Conservation (phyloP, 2,329 filamentous ascomycete species). For the Purpureocillium takamizusanense region DNA sequence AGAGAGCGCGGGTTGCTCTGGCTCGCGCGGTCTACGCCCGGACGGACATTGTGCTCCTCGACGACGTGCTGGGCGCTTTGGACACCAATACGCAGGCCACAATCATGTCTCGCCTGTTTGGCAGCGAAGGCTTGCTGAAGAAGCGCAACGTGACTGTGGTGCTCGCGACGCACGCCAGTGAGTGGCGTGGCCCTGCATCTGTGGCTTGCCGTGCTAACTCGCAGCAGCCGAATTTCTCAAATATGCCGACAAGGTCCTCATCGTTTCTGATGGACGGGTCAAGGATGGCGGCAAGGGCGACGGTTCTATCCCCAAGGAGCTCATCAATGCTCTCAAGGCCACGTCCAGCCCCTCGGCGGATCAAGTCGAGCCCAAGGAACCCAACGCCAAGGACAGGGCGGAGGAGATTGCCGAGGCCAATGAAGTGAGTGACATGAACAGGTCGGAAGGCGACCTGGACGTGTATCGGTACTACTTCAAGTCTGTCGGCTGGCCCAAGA, state of each 20-base stretch:
- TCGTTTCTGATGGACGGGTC: constrained; percentile 3
- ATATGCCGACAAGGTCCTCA: constrained; percentile 6
- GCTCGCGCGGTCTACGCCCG: constrained; percentile 85
- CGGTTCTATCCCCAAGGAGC: neutral
- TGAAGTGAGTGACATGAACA: constrained; percentile 4
- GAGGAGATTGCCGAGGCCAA: constrained; percentile 3
- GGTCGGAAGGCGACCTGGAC: constrained; percentile 5
- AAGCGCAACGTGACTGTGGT: constrained; percentile 9
- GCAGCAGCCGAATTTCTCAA: constrained; percentile 4
- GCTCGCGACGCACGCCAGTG: constrained; percentile 6
- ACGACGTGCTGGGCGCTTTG: constrained; percentile 82
- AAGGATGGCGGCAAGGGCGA: constrained; percentile 1
- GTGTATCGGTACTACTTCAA: constrained; percentile 10
- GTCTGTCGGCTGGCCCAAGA: constrained; percentile 7
- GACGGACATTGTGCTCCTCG: constrained; percentile 79
- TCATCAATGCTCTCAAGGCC: neutral
- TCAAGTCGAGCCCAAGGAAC: neutral
- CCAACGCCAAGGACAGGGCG: neutral
- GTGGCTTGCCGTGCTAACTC: neutral
- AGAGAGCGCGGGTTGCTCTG: constrained; percentile 80
- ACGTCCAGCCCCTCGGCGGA: neutral
- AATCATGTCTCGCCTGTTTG: constrained; percentile 8
- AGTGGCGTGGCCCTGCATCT: neutral
- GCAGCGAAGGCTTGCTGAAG: constrained; percentile 8
- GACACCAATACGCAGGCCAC: constrained; percentile 33